phyloP scores from a whole-genome alignment of 1,284 basidiomycete genomes.

The Schizophyllum amplum region DNA sequence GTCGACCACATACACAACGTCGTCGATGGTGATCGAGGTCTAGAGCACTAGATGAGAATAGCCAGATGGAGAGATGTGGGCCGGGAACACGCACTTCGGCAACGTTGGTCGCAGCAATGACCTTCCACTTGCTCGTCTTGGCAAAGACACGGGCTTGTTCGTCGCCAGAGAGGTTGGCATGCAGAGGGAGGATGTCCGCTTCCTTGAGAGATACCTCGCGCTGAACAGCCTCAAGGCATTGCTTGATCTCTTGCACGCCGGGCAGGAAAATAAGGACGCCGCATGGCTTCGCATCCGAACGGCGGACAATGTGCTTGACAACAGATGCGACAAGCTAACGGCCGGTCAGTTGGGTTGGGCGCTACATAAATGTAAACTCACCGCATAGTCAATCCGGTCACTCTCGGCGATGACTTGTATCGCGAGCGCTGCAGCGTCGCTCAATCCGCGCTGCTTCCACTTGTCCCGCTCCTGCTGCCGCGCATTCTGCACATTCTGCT shows the following conservation, averaged over 20 bases:
- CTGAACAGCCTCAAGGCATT: slow-evolving; percentile 65
- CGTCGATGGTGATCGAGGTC: slow-evolving; percentile 93
- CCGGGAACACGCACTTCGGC: slow-evolving; percentile 47
- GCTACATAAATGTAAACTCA: slow-evolving; percentile 18
- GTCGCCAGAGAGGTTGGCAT: slow-evolving; percentile 81
- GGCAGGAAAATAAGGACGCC: slow-evolving; percentile 85
- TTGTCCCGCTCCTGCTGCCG: slow-evolving; percentile 36
- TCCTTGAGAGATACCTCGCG: slow-evolving; percentile 28
- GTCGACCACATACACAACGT: slow-evolving; percentile 82
- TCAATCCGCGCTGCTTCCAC: slow-evolving; percentile 45
- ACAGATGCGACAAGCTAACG: slow-evolving; percentile 59
- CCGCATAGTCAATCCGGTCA: slow-evolving; percentile 71
- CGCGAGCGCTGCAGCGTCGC: slow-evolving; percentile 42
- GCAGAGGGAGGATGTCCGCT: slow-evolving; percentile 73
- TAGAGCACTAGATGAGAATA: too few relatives aligned
- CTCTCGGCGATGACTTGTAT: slow-evolving; percentile 57
- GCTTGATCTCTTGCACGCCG: slow-evolving; percentile 82
- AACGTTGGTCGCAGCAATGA: slow-evolving; percentile 88
- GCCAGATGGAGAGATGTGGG: neutral
- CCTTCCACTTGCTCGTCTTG: slow-evolving; percentile 65
- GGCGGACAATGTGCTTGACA: slow-evolving; percentile 56
- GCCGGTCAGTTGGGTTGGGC: neutral
- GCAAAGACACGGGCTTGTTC: slow-evolving; percentile 83
- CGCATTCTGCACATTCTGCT: slow-evolving; percentile 42
- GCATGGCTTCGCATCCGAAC: slow-evolving; percentile 40